Evolutionary conservation across 2,329 filamentous ascomycete species (phyloP), one percentile per base, ranked within the genome.

Genomic region (Lasiodiplodia sp.): DNA sequence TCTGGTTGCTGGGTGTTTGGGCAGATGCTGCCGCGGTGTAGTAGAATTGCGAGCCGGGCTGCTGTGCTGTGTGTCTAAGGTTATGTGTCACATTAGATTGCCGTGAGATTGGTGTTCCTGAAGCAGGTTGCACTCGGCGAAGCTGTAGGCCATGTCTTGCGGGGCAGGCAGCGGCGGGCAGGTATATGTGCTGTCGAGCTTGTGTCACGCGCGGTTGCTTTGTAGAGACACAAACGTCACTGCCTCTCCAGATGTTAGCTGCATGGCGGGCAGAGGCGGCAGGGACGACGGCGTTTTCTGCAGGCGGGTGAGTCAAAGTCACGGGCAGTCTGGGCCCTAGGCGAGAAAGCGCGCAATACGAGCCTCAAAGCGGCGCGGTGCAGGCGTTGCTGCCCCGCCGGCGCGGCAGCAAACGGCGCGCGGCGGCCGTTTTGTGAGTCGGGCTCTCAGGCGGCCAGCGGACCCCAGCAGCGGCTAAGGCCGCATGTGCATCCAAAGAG

Each of bases 401-500:
- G n/a, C 47, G 18, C 28, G n/a, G 21, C 47, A 62, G 57, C 57
- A 62, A 62, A 62, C 49, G 37, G 49, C 37, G 63, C 47, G 47
- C 47, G 31, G 31, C 47, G 38, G 31, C 47, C 53, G 53, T 56
- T 37, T 21, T 40, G 55, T 34, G 53, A 52, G 49, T 52, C 49
- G 49, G 49, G 14, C 57, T 11, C 25, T 31, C 31, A 47, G 28
- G 58, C 44, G 52, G 52, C 38, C 58, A 52, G 60, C 60, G 60
- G 44, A 52, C 60, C 58, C 60, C 47, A 64, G 60, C 47, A 64
- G 60, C 60, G 60, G 60, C 47, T 64, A 64, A 64, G 44, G 60
- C 60, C 60, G 60, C 60, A 64, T 64, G 60, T 38, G 60, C 60
- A 64, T 21, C 60, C 60, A 64, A 49, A 34, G 60, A 64, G 60